Evolutionary conservation across 305 asterid species (phyloP).

Genomic region (Lippia alba): DNA sequence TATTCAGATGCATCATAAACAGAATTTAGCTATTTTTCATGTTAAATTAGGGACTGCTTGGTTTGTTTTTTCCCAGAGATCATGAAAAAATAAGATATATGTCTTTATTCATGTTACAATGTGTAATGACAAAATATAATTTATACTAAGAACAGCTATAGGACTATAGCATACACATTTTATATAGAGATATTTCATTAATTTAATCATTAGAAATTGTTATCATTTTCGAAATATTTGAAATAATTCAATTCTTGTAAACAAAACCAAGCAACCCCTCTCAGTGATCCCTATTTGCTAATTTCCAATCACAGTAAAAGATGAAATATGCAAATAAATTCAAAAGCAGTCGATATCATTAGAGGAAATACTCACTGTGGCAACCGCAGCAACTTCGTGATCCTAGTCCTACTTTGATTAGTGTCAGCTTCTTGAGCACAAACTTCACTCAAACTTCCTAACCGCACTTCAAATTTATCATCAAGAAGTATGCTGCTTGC

Average conservation of each 20-base stretch:
- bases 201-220: background rate
- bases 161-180: background rate
- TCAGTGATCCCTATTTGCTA: background rate
- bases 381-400: slow-evolving; percentile 73
- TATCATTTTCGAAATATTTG: background rate
- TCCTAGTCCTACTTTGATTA: slow-evolving; percentile 68
- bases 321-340: background rate
- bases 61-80: background rate
- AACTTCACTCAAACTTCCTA: slow-evolving; percentile 86
- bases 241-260: no score
- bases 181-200: no score
- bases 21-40: background rate
- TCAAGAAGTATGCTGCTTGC: slow-evolving; percentile 97
- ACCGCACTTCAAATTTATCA: slow-evolving; percentile 89
- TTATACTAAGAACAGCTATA: background rate
- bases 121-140: background rate
- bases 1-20: background rate
- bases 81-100: background rate
- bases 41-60: background rate
- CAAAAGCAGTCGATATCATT: slow-evolving; percentile 2
- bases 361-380: slow-evolving; percentile 70
- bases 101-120: background rate
- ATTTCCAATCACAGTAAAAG: background rate
- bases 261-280: no score
- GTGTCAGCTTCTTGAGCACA: slow-evolving; percentile 86